A percentile compares a stretch with the other conserved stretches of the same genome.
These are phyloP conservation scores for Penicillium carneum DNA, from an alignment of 2,329 filamentous ascomycete genomes.

Conservation along the genomic window DNA sequence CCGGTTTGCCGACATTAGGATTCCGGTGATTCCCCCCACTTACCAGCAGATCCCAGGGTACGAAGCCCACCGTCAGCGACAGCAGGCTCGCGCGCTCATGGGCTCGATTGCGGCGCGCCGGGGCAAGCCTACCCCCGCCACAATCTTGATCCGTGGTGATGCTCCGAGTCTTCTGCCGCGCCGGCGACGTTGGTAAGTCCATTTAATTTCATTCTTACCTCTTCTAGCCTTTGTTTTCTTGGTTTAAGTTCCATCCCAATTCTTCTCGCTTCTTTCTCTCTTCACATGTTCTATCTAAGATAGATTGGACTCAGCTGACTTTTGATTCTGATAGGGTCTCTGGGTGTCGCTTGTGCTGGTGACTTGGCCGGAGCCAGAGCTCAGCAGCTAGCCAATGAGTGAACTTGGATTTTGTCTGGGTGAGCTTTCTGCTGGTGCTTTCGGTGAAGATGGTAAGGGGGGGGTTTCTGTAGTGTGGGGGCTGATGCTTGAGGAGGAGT, in stretches of 20 bases:
- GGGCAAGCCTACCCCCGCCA: slow-evolving; percentile 1
- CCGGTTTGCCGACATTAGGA: slow-evolving; percentile 6
- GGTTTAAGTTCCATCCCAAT: no score
- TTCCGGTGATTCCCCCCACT: neutral
- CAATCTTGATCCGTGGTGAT: neutral
- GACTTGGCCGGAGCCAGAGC: slow-evolving; percentile 3
- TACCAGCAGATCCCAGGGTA: slow-evolving; percentile 15
- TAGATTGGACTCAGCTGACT: slow-evolving; percentile 1
- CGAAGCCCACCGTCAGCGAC: slow-evolving; percentile 3
- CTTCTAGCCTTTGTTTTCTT: neutral
- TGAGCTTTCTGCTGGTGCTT: slow-evolving; percentile 6
- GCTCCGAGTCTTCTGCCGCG: neutral
- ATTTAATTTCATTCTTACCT: neutral
- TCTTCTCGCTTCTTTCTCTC: neutral
- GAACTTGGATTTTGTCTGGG: neutral
- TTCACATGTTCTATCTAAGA: neutral
- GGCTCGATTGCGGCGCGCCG: slow-evolving; percentile 13
- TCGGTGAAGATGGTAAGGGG: neutral
- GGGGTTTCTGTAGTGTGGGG: slow-evolving; percentile 2
- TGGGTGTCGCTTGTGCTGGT: slow-evolving; percentile 3
- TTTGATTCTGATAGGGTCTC: slow-evolving; percentile 1
- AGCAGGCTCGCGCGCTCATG: slow-evolving; percentile 2
- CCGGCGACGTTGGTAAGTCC: slow-evolving; percentile 6
- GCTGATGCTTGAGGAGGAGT: neutral
- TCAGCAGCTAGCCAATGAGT: slow-evolving; percentile 7